Evolutionary conservation across 768 basidiomycete species (phyloP), one percentile per base, ranked within the genome.

Genomic region (Podaxis mareebaensis): DNA sequence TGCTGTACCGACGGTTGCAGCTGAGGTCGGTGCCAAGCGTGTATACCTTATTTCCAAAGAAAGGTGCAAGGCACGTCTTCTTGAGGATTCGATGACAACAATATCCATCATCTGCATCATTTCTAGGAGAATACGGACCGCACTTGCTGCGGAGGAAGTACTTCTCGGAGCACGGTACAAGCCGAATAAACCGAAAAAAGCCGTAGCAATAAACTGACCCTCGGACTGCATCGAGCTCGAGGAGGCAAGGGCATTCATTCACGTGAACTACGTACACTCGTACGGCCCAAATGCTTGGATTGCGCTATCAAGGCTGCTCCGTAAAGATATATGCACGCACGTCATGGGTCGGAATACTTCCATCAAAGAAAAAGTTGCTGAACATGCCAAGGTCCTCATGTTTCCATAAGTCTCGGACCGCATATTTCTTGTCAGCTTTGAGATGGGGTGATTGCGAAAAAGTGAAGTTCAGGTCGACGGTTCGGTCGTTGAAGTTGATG

Each of bases 401-500:
- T 55, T 71, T 68, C 72, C 73, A 74, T 28, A 73, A 55, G 60
- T 73, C 71, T 46, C 71, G 60, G 12, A 73, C 69, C 7, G 69
- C 68, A 63, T 73, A 73, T 36, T 57, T 68, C 65, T 71, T 72
- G 53, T 70, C 65, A 7, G 64, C 66, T 46, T 69, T 64, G 22
- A 72, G 64, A 52, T 74, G 73, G 26, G 71, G 71, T 8, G 73
- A 74, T 52, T 65, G 70, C 6, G 71, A 68, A 58, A 71, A 71
- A 4, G 70, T 70, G 61, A 74, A 72, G 67, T 73, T 72, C 28
- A 70, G 66, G 56, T 74, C 69, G 4, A 74, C 72, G 11, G 69
- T 72, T 4, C 64, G 54, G 22, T 71, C 70, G 53, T 73, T 73
- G 63, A 73, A 72, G 63, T 72, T 73, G 71, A 73, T 69, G 59